Evolutionary conservation across 495 filamentous ascomycete species (phyloP), one percentile per base, ranked within the genome.

Genomic region (Aspergillus incahuasiensis): DNA sequence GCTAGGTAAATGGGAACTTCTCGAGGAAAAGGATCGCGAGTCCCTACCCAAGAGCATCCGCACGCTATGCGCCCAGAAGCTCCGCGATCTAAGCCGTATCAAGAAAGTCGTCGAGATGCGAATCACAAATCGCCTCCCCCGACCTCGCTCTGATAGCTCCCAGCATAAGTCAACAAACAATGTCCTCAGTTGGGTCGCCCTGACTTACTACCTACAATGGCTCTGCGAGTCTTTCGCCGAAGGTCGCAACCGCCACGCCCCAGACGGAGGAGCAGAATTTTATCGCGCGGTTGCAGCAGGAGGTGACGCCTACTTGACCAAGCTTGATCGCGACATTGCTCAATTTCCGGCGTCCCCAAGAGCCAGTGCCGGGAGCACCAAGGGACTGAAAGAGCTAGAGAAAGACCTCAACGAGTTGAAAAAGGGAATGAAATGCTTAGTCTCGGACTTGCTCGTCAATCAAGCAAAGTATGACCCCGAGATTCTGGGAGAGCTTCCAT

Each of bases 341-440:
- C 43, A 42, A 24, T 41, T 56, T 20, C 67, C 71, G 47, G 3
- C 38, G 69, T 70, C 44, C 39, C 53, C 8, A 16, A 25, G 12
- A 28, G 15, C 19, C 32, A 38, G 20, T 18, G 13, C 3, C 62
- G 67, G 65, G 58, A 46, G 20, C 5, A 42, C 0, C 63, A 65
- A 30, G 43, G 67, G 63, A 6, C 66, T 59, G 7, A 63, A 66
- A 8, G 58, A 64, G 18, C 12, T 65, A 0, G 71, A 77, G 20
- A 71, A 68, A n/a, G 75, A 70, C 46, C 61, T 87, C 11, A 76
- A 73, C 13, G 67, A 75, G 41, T 70, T 79, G 50, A 74, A 79
- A 16, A 72, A 58, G 1, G 54, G 48, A 6, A 45, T 61, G 2
- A 63, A 57, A 22, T 13, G 15, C 4, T 51, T 66, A 20, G 69